Evolutionary conservation across 768 basidiomycete species (phyloP).

Genomic region (Mrakia hoshinonis): DNA sequence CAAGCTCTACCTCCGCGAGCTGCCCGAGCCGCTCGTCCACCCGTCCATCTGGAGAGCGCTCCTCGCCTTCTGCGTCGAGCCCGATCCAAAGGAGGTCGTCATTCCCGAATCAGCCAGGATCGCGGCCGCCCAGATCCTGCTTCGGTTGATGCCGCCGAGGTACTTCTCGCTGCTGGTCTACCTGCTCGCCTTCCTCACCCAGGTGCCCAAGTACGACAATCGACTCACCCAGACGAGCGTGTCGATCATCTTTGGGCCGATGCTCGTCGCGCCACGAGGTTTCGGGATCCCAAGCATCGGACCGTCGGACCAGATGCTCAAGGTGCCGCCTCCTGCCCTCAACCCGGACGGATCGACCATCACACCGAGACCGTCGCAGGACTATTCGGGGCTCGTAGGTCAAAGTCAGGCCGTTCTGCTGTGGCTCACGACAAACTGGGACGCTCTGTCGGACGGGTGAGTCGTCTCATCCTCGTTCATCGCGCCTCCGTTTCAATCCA

Average conservation of each 20-base stretch:
- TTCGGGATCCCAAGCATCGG: conserved; percentile 4
- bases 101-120: conserved; percentile 2
- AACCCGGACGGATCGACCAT: not conserved
- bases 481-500: not conserved
- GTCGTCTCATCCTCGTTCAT: not conserved
- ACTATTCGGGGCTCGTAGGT: not conserved
- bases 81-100: not conserved
- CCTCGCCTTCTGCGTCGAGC: not conserved
- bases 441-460: not conserved
- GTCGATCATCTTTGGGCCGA: conserved; percentile 8
- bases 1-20: conserved; percentile 14
- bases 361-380: not conserved
- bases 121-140: conserved; percentile 2
- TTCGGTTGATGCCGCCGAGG: conserved; percentile 2
- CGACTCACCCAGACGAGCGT: not conserved
- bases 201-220: conserved; percentile 5
- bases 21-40: conserved; percentile 1
- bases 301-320: not conserved
- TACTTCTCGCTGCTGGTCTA: not conserved
- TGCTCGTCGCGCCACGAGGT: conserved; percentile 1
- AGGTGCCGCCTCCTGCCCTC: not conserved
- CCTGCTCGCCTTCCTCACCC: conserved; percentile 12
- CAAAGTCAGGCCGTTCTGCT: not conserved
- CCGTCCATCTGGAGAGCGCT: conserved; percentile 5
- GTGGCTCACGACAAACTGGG: conserved; percentile 10